These are phyloP conservation scores for Boletus speciosus DNA, from an alignment of 768 basidiomycete genomes.

Conservation along the genomic window DNA sequence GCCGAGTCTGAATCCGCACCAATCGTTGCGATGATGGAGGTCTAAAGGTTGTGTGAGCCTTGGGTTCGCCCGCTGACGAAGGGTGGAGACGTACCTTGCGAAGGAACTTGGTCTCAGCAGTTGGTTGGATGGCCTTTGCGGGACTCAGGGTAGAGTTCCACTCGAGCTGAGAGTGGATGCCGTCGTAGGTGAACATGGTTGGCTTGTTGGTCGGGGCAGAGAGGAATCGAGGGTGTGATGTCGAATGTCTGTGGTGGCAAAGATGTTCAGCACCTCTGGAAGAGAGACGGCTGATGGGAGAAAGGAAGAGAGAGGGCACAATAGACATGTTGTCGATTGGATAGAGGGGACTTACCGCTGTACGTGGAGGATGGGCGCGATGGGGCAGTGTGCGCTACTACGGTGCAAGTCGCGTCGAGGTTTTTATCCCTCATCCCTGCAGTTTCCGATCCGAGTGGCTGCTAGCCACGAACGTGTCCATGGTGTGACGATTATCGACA, in stretches of 20 bases:
- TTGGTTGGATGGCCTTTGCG: slow-evolving; percentile 63
- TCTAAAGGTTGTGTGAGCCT: slow-evolving; percentile 47
- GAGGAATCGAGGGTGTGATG: slow-evolving; percentile 7
- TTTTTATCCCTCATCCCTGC: slow-evolving; percentile 11
- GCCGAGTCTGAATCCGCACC: slow-evolving; percentile 46
- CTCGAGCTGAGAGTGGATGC: slow-evolving; percentile 80
- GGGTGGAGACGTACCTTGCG: slow-evolving; percentile 69
- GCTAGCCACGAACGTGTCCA: slow-evolving; percentile 25
- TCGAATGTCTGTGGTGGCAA: slow-evolving; percentile 6
- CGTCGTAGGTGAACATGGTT: slow-evolving; percentile 53
- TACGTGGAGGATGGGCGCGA: slow-evolving; percentile 8
- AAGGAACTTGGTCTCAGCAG: slow-evolving; percentile 76
- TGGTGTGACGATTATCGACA: slow-evolving; percentile 5
- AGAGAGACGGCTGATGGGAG: slow-evolving; percentile 16
- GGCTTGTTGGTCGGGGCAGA: slow-evolving; percentile 7
- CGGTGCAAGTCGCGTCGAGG: neutral
- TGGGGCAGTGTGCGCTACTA: slow-evolving; percentile 2
- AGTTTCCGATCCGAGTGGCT: too few relatives aligned
- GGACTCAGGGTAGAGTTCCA: slow-evolving; percentile 87
- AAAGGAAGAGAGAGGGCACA: slow-evolving; percentile 5
- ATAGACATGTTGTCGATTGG: slow-evolving; percentile 19
- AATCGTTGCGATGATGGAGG: slow-evolving; percentile 97
- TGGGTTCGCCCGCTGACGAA: neutral
- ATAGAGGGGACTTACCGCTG: slow-evolving; percentile 19
- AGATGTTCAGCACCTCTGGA: slow-evolving; percentile 13